Evolutionary conservation across 2,329 filamentous ascomycete genomes (phyloP), one percentile per base, ranked within the genome.

Genomic region (Byssochlamys sp.): DNA sequence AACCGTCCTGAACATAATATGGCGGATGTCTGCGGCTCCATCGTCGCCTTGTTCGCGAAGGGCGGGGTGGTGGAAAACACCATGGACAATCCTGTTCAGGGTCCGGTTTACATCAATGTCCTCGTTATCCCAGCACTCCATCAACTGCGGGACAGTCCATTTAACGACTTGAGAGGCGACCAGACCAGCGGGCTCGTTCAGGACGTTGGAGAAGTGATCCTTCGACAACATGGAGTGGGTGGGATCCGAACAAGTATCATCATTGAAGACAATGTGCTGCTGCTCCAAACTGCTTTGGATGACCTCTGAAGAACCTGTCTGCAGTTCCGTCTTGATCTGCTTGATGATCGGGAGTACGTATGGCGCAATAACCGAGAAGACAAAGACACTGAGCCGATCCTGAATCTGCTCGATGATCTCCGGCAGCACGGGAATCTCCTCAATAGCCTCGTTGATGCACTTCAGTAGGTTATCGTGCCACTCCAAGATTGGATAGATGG

Each of bases 221-320:
- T 96, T 96, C 59, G 90, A 91, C 55, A 96, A 78, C 91, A 96
- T 96, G 24, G 90, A 95, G 77, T 96, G 91, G 1, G 91, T 96
- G 0, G 91, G 92, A 67, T 96, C 87, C 24, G 84, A 85, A 61
- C 78, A 88, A 55, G 81, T 61, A 67, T 95, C 87, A 63, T 96
- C 86, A 51, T 88, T 75, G 73, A 96, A 96, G 54, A 96, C 90
- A 63, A 95, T 82, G 67, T 88, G 84, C 75, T 96, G 91, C 77
- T 95, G 87, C 55, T 87, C 83, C 71, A 87, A 81, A 71, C 89
- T 92, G 77, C 87, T 91, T 66, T 89, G 80, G 62, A 96, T 95
- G 66, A 96, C 88, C 72, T 95, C 89, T 1, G 84, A 86, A 2
- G 90, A 94, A 31, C 91, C 91, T 2, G 88, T 91, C 63, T 86